Evolutionary conservation across 805 yeast genomes (phyloP).

Genomic region (Hanseniaspora pseudoguilliermondii): DNA sequence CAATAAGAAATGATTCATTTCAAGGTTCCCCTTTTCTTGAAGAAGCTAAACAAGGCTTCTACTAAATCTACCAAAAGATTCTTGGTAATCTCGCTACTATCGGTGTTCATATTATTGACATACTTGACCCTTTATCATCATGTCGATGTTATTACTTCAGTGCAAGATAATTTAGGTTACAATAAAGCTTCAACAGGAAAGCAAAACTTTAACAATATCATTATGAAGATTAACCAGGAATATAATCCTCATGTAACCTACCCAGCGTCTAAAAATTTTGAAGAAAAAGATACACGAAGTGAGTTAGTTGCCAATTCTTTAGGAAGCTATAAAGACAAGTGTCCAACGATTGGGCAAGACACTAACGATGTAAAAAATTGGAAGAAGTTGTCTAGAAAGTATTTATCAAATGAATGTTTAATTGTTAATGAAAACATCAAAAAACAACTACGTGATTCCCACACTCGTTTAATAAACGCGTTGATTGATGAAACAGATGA

Average conservation of each 20-base stretch:
- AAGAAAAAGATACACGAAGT: slow-evolving; percentile 5
- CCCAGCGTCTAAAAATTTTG: not conserved
- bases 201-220: not conserved
- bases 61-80: not conserved
- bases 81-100: not conserved
- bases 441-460: not conserved
- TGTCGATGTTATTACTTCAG: not conserved
- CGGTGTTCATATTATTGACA: not conserved
- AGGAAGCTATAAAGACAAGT: slow-evolving; percentile 1
- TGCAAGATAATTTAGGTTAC: not conserved
- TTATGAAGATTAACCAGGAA: not conserved
- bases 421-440: not conserved
- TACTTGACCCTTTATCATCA: not conserved
- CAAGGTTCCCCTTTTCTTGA: not conserved
- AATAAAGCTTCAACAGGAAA: not conserved
- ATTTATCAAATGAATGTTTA: not conserved
- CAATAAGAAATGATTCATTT: not conserved
- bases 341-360: slow-evolving; percentile 8
- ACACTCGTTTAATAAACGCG: not conserved
- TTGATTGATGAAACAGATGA: not conserved
- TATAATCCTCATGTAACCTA: slow-evolving; percentile 2
- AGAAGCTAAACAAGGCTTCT: not conserved
- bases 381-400: not conserved
- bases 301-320: not conserved
- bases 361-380: slow-evolving; percentile 2